Evolutionary conservation across 306 rosid genomes (phyloP).

Genomic region (Ormosia semicastrata): DNA sequence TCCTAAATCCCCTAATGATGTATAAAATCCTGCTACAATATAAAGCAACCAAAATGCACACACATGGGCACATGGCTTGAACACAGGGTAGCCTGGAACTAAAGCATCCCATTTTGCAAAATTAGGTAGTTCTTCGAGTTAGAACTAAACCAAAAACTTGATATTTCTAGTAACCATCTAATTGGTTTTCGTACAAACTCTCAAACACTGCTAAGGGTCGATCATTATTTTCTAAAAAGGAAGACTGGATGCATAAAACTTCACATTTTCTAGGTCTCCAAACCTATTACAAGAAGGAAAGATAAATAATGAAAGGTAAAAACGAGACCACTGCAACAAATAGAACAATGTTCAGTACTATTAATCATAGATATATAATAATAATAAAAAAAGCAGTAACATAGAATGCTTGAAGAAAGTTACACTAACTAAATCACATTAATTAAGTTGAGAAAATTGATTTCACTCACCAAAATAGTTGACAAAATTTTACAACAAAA

Average conservation of each 20-base stretch:
- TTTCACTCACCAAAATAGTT: not conserved
- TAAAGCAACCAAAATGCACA: no score
- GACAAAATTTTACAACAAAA: not conserved
- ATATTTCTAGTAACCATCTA: not conserved
- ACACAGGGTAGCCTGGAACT: no score
- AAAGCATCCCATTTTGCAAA: no score
- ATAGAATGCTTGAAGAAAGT: not conserved
- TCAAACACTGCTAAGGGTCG: not conserved
- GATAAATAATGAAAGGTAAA: no score
- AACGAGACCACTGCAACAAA: not conserved
- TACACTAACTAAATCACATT: not conserved
- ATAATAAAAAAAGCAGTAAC: not conserved
- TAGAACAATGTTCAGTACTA: not conserved
- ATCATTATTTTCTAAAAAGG: not conserved
- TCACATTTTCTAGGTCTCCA: not conserved
- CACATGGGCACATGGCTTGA: no score
- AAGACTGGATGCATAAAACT: not conserved
- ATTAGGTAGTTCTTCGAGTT: no score
- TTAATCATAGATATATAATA: not conserved
- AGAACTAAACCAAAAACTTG: not conserved
- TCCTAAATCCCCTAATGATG: no score
- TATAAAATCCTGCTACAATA: no score
- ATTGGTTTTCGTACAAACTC: not conserved
- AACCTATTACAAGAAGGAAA: no score
- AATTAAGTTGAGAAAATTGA: not conserved